Evolutionary conservation across 2,329 filamentous ascomycete genomes (phyloP).

Genomic region (Colletotrichum aenigma): DNA sequence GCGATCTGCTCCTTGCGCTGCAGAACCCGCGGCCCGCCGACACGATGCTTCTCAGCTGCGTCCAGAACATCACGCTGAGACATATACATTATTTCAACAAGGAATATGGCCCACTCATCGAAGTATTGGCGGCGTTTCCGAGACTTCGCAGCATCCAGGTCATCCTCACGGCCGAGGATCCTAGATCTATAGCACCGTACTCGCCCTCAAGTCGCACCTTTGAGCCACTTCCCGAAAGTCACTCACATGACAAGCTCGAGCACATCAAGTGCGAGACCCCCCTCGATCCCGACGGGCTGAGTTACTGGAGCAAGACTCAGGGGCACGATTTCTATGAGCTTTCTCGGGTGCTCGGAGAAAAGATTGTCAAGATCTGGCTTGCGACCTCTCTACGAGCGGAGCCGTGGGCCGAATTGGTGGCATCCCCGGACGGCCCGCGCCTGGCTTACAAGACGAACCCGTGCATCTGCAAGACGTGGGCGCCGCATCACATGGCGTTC

Average conservation of each 20-base stretch:
- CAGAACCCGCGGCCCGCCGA: neutral
- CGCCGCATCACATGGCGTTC: neutral
- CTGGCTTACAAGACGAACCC: neutral
- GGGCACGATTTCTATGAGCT: neutral
- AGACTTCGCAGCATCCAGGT: neutral
- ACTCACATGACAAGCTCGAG: neutral
- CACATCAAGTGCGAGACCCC: neutral
- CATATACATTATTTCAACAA: too few species aligned
- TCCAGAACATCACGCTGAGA: neutral
- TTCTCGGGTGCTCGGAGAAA: neutral
- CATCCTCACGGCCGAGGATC: neutral
- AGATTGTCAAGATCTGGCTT: neutral
- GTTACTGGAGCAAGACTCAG: neutral
- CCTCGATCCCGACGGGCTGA: neutral
- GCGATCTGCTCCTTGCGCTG: neutral
- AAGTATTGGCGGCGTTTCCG: neutral
- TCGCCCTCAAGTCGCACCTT: neutral
- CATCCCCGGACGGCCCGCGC: neutral
- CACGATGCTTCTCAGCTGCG: neutral
- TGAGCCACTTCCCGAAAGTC: neutral
- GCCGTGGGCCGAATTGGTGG: neutral
- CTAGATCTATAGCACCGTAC: neutral
- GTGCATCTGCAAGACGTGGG: neutral
- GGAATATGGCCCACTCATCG: neutral
- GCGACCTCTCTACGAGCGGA: neutral